Base-by-base conservation (phyloP, 768 basidiomycete genomes). In the Candolleomyces aberdarensis region DNA sequence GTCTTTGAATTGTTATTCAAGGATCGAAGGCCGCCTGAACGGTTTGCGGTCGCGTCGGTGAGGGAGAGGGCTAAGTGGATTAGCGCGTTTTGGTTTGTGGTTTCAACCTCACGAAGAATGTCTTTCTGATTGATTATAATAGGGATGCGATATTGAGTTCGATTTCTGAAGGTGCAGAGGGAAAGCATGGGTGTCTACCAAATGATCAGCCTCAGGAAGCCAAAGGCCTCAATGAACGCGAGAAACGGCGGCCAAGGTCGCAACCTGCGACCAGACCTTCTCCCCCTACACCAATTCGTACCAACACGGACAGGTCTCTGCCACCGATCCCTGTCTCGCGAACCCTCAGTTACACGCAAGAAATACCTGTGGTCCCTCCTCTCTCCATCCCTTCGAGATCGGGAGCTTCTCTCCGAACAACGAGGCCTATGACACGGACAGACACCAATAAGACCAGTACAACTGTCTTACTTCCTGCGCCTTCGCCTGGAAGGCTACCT, bases 1-100 rank as follows among this genome's bases (percentile, higher is more conserved):
- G 73, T 86, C 0, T 91, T 92, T 60, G 88, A 90, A 69, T 65
- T 92, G n/a, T 55, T 80, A 17, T 87, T 89, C 58, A 40, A 56
- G 54, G 79, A 83, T 56, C 83, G 78, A 14, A 71, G 76, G 22
- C 72, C 71, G 3, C 75, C 72, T 57, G 86, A 89, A 67, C 83
- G 77, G 58, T 89, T 92, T 69, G 89, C 87, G 0, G 84, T 83
- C 2, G 70, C 75, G 10, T 84, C 84, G 20, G 80, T 84, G 29
- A 78, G 81, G 61, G 87, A 88, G 59, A 77, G 90, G 55, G 88
- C 88, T 3, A 80, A 79, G 9, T 92, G 90, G 90, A 80, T 92
- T 54, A 87, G 86, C 65, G 82, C 85, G 3, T 83, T 91, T 51
- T 92, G 90, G 90, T 89, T 69, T 67, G 78, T 69, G 22, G 31